Conservation (phyloP, 2,329 filamentous ascomycete genomes). For the Graphium sp. region DNA sequence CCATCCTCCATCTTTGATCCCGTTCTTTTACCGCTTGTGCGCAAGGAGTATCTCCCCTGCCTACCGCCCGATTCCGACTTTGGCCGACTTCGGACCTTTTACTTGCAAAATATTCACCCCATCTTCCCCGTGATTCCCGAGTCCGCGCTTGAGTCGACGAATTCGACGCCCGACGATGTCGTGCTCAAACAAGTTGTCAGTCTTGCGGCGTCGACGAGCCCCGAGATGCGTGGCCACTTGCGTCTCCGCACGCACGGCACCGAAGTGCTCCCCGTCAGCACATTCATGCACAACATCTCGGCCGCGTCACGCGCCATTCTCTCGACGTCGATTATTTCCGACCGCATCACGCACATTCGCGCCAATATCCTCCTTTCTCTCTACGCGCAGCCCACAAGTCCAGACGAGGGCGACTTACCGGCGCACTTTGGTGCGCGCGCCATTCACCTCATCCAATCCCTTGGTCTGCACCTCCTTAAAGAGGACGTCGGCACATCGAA, state of each 20-base stretch:
- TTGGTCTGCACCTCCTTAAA: slow-evolving; percentile 33
- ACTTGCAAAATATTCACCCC: slow-evolving; percentile 34
- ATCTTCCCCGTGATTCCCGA: slow-evolving; percentile 33
- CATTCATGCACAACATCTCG: slow-evolving; percentile 30
- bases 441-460: slow-evolving; percentile 37
- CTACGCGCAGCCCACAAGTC: slow-evolving; percentile 37
- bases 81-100: slow-evolving; percentile 24
- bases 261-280: slow-evolving; percentile 21
- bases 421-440: slow-evolving; percentile 34
- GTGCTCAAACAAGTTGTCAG: slow-evolving; percentile 36
- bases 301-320: slow-evolving; percentile 29
- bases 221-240: slow-evolving; percentile 24
- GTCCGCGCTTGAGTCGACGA: slow-evolving; percentile 12
- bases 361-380: slow-evolving; percentile 35
- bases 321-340: slow-evolving; percentile 33
- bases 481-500: too few relatives aligned
- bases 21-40: slow-evolving; percentile 23
- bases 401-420: slow-evolving; percentile 36
- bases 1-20: slow-evolving; percentile 19
- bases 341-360: slow-evolving; percentile 37
- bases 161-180: slow-evolving; percentile 18
- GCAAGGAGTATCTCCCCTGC: slow-evolving; percentile 26
- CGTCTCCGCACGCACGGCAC: slow-evolving; percentile 21
- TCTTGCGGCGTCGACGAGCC: slow-evolving; percentile 34
- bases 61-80: slow-evolving; percentile 29